Conservation (phyloP, 176 grass and related monocot genomes). For the Otatea glauca region DNA sequence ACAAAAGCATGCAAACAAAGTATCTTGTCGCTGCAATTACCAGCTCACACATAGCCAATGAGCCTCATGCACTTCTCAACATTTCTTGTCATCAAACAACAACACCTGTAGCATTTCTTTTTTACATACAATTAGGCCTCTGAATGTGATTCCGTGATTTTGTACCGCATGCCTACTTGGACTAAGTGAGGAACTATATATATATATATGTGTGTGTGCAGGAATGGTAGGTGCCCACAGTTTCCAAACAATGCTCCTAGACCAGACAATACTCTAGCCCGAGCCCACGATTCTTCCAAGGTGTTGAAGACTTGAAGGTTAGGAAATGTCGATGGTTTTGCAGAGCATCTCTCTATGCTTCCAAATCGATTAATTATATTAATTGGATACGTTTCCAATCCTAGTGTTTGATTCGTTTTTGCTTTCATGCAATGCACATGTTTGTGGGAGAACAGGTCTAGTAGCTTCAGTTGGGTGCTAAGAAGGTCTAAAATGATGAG, state of each 20-base stretch:
- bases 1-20: constrained; percentile 3
- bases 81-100: neutral
- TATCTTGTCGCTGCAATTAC: constrained; percentile 10
- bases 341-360: neutral
- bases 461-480: neutral
- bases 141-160: neutral
- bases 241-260: constrained; percentile 7
- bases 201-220: too few species aligned
- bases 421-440: neutral
- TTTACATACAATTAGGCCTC: neutral
- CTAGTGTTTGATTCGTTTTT: neutral
- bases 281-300: constrained; percentile 18
- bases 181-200: neutral
- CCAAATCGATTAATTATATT: neutral
- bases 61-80: constrained; percentile 11
- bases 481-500: neutral
- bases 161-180: constrained; percentile 9
- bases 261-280: neutral
- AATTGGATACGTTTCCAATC: neutral
- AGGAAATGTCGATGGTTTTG: neutral
- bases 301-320: neutral
- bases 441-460: neutral
- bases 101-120: neutral
- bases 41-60: constrained; percentile 33
- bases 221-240: constrained; percentile 12